These are phyloP conservation scores for Sporothrix protearum DNA, from an alignment of 2,329 filamentous ascomycete genomes.

Conservation along the genomic window DNA sequence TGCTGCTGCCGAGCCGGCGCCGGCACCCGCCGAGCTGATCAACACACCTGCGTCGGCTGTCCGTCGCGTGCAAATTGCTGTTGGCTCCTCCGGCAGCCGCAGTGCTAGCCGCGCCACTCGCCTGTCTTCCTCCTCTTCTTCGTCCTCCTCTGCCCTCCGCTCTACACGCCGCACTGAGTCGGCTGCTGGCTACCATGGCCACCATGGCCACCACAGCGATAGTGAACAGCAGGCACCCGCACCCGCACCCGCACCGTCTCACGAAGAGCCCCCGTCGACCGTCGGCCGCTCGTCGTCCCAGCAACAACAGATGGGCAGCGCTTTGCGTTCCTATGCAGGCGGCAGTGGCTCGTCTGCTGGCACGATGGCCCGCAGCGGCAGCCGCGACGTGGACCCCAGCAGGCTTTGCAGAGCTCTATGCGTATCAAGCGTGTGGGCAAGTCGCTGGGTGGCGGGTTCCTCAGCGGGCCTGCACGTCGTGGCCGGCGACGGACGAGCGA, in stretches of 20 bases:
- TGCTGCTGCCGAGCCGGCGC: background rate
- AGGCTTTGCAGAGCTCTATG: constrained; percentile 67
- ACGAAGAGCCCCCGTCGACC: constrained; percentile 49
- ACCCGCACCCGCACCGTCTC: constrained; percentile 22
- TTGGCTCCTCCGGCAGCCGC: constrained; percentile 49
- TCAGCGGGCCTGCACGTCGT: constrained; percentile 74
- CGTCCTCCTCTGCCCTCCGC: constrained; percentile 35
- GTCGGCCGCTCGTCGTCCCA: constrained; percentile 37
- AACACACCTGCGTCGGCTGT: constrained; percentile 54
- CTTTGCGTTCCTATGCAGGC: constrained; percentile 48
- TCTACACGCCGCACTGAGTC: constrained; percentile 29
- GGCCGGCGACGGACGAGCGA: constrained; percentile 66
- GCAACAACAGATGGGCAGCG: constrained; percentile 44
- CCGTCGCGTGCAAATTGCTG: constrained; percentile 54
- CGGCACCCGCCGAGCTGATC: constrained; percentile 32
- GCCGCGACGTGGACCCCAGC: constrained; percentile 44
- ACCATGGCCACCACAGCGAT: constrained; percentile 45
- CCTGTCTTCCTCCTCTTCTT: constrained; percentile 39
- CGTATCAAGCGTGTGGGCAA: constrained; percentile 74
- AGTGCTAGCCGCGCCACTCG: constrained; percentile 29
- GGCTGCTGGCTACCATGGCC: constrained; percentile 36
- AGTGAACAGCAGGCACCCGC: constrained; percentile 45
- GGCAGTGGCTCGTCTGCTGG: constrained; percentile 31
- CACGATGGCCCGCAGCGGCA: constrained; percentile 22
- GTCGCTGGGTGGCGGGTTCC: constrained; percentile 66